Conservation (phyloP, 2,329 filamentous ascomycete genomes). For the Diaporthe sp. region DNA sequence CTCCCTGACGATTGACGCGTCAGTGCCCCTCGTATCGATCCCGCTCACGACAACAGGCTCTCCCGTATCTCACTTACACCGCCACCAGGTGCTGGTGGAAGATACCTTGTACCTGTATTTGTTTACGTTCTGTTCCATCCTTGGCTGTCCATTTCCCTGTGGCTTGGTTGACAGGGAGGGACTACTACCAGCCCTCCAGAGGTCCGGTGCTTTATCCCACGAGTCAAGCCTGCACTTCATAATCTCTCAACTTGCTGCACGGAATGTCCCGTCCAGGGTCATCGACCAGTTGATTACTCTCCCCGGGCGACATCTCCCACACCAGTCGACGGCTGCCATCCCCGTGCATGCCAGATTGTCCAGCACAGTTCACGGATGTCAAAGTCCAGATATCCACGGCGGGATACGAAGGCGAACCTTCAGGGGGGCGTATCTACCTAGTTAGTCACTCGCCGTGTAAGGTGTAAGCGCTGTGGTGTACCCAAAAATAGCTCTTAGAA, state of each 20-base stretch:
- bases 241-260: conserved; percentile 12
- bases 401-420: neutral
- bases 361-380: neutral
- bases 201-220: conserved; percentile 11
- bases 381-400: neutral
- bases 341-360: neutral
- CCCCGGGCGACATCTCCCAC: neutral
- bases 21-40: conserved; percentile 5
- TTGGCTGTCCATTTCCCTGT: neutral
- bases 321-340: neutral
- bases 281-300: neutral
- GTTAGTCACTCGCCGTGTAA: neutral
- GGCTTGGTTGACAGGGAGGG: neutral
- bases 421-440: neutral
- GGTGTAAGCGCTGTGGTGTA: neutral
- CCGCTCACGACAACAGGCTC: conserved; percentile 11
- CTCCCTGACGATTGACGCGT: conserved; percentile 3
- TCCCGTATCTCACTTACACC: conserved; percentile 20
- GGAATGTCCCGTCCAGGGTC: neutral
- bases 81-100: neutral
- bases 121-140: neutral
- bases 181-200: neutral
- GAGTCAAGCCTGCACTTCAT: conserved; percentile 11
- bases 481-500: neutral
- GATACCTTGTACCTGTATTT: neutral